These are phyloP conservation scores for Chlorella sorokiniana DNA, from an alignment of 139 green algal genomes.

Conservation along the genomic window DNA sequence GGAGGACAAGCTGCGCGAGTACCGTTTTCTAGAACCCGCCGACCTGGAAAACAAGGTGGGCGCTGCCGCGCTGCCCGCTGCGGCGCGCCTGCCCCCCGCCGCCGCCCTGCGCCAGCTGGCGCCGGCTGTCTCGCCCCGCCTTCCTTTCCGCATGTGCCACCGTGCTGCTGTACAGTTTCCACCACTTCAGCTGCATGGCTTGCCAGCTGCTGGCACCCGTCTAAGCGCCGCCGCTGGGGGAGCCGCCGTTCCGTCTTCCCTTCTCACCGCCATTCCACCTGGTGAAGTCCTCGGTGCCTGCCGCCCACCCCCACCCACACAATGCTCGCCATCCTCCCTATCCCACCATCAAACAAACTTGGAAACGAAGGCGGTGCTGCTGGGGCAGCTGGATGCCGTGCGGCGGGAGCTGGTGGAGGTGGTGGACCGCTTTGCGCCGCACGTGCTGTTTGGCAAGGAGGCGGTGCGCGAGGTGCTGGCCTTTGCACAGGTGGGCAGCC, in stretches of 20 bases:
- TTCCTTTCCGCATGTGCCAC: no score
- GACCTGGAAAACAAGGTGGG: constrained; percentile 53
- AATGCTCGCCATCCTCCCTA: no score
- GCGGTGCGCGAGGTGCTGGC: constrained; percentile 43
- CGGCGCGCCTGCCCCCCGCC: no score
- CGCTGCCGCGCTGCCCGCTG: neutral
- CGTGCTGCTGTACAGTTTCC: no score
- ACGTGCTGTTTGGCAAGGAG: constrained; percentile 57
- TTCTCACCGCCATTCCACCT: no score
- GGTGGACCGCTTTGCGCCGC: neutral
- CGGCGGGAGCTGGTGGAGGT: constrained; percentile 52
- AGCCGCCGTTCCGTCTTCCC: no score
- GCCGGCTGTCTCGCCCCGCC: neutral
- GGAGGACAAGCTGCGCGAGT: constrained; percentile 66
- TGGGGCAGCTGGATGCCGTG: constrained; percentile 60
- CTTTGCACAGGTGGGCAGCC: constrained; percentile 25
- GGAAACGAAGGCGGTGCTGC: constrained; percentile 50
- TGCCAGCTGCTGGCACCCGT: no score
- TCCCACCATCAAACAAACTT: no score
- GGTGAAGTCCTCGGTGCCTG: no score
- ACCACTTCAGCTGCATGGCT: no score
- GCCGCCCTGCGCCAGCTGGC: neutral
- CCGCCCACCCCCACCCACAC: no score
- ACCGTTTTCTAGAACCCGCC: constrained; percentile 22
- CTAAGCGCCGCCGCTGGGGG: no score